These are phyloP conservation scores for Cladosporium sp. DNA, from an alignment of 2,329 filamentous ascomycete genomes.

Conservation along the genomic window DNA sequence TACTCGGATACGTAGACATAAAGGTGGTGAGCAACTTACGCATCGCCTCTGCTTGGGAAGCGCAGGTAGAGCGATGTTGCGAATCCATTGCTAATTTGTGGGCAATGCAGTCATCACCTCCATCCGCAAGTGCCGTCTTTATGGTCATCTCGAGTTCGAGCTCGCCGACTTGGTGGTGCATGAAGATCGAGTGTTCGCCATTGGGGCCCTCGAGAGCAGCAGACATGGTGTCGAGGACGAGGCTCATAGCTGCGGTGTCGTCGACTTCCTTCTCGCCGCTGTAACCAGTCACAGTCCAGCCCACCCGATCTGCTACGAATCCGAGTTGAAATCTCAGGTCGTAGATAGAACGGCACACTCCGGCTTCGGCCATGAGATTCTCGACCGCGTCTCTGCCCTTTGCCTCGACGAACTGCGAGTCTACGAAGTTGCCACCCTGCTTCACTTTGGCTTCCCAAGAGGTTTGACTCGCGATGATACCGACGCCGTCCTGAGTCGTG, in stretches of 20 bases:
- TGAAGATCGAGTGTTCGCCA: neutral
- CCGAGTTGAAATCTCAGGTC: constrained; percentile 5
- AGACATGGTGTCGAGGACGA: constrained; percentile 21
- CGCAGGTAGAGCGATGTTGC: neutral
- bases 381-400: constrained; percentile 14
- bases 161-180: constrained; percentile 25
- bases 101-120: neutral
- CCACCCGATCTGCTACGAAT: constrained; percentile 22
- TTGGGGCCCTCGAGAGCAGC: neutral
- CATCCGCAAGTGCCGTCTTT: neutral
- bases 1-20: constrained; percentile 17
- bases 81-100: neutral
- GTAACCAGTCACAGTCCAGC: constrained; percentile 19
- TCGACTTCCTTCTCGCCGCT: too few relatives aligned
- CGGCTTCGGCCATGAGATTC: neutral
- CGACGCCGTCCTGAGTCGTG: neutral
- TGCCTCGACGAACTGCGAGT: constrained; percentile 26
- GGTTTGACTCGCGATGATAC: neutral
- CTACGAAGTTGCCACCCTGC: constrained; percentile 23
- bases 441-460: constrained; percentile 28
- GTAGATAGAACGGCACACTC: constrained; percentile 2
- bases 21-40: constrained; percentile 17
- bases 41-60: constrained; percentile 4
- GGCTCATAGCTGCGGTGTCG: too few relatives aligned
- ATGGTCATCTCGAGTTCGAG: constrained; percentile 24